A percentile compares a stretch with the other conserved stretches of the same genome.
phyloP scores from a whole-genome alignment of 148 eudicot genomes.

The Silene uniflora region DNA sequence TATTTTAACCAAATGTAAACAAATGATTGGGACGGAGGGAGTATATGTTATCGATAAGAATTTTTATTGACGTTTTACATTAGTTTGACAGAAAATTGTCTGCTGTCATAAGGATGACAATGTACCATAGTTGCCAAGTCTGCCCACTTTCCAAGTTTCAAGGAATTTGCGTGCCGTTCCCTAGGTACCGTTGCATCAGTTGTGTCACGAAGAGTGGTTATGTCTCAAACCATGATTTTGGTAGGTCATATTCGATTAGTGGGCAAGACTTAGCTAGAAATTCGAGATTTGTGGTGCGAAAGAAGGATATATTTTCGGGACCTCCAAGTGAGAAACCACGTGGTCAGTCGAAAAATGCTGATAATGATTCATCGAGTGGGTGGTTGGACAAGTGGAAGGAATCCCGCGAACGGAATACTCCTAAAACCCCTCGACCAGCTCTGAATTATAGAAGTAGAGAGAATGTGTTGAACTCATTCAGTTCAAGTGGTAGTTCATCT shows the following conservation, averaged over 20 bases:
- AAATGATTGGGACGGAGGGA: too few species aligned
- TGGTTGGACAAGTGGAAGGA: constrained; percentile 86
- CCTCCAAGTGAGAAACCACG: constrained; percentile 23
- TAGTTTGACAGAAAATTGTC: constrained; percentile 8
- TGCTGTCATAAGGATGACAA: constrained; percentile 32
- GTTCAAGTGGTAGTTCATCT: constrained; percentile 33
- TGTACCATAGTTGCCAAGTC: constrained; percentile 48
- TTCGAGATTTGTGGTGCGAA: constrained; percentile 29
- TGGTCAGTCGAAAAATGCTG: constrained; percentile 17
- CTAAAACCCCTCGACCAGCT: constrained; percentile 38
- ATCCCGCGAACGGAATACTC: constrained; percentile 29
- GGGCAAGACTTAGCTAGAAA: constrained; percentile 26
- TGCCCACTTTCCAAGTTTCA: constrained; percentile 57
- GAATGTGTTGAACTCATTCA: constrained; percentile 19
- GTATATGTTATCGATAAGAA: neutral
- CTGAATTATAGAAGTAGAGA: constrained; percentile 43
- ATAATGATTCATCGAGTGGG: constrained; percentile 31
- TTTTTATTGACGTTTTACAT: constrained; percentile 10
- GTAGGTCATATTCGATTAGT: constrained; percentile 22
- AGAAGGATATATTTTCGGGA: neutral
- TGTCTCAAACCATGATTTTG: constrained; percentile 15
- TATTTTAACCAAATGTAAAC: too few species aligned
- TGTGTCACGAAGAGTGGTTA: constrained; percentile 30
- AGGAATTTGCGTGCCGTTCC: constrained; percentile 35
- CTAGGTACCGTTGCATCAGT: constrained; percentile 46